Base-by-base conservation (phyloP, 106 monocot species). In the Alisma plantagoaquatica region DNA sequence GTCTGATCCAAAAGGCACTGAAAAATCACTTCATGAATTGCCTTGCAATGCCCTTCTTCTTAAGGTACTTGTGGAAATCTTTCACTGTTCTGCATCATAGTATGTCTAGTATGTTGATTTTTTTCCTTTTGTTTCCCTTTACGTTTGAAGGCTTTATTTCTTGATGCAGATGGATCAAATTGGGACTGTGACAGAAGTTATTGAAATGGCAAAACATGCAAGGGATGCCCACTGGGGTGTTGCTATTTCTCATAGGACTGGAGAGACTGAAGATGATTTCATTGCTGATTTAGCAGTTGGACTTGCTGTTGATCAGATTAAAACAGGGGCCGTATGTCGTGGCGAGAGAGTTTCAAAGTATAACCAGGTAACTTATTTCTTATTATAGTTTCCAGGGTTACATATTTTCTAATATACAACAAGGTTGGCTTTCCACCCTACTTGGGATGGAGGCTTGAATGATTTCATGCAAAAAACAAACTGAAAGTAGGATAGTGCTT, bases 271-370 rank as follows among this genome's bases (percentile, higher is more conserved):
- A 57, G 89, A 96, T 69, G 57, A 84, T 12, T 96, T 96, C 51
- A 81, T 89, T 73, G 83, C 89, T 53, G 89, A 96, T 63, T 63
- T 96, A 49, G 84, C 96, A 10, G 89, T 89, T 65, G 96, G 96
- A 26, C 63, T 89, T 49, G 76, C 64, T 1, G 41, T 78, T 21
- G 89, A 81, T 44, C 96, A 81, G 56, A 81, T 96, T 42, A 96
- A 96, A 69, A 64, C 88, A 53, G 96, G 96, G 31, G 89, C 84
- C 24, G 89, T 81, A 63, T 96, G 78, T 43, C 77, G 84, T 6
- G 96, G 96, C 17, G 96, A 96, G 33, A 71, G 77, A 18, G 57
- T 89, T 51, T 50, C 76, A 31, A 96, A 96, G 61, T 96, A 89
- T 76, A 96, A 96, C 55, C 96, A 94, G 87, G 93, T 87, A 67